Conservation (phyloP, 2,329 filamentous ascomycete species). For the Aquanectria penicillioides region DNA sequence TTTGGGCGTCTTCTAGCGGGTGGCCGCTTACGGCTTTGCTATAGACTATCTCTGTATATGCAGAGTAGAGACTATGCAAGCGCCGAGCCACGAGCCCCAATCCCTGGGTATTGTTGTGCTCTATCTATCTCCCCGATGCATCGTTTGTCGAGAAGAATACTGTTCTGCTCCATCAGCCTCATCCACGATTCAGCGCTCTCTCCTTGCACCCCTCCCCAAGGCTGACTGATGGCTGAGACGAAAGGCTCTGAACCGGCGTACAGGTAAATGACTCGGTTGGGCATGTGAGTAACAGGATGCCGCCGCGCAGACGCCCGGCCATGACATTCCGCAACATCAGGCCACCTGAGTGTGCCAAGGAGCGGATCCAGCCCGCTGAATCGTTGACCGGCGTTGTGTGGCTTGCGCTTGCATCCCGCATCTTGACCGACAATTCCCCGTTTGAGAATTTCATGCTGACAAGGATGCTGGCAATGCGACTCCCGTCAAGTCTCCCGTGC, state of each 20-base stretch:
- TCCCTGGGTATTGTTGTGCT: constrained; percentile 7
- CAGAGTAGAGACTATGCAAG: background rate
- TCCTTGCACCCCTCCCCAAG: constrained; percentile 14
- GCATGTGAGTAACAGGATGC: constrained; percentile 27
- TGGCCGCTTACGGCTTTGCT: too few relatives aligned
- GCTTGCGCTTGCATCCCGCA: constrained; percentile 35
- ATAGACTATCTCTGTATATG: too few relatives aligned
- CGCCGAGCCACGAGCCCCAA: background rate
- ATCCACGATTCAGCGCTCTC: constrained; percentile 5
- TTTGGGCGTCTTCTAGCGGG: too few relatives aligned
- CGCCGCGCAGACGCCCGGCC: constrained; percentile 24
- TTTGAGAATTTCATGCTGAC: constrained; percentile 17
- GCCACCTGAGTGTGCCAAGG: constrained; percentile 32
- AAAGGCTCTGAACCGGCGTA: constrained; percentile 5
- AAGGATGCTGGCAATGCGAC: constrained; percentile 13
- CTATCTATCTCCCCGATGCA: constrained; percentile 25
- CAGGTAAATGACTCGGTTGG: constrained; percentile 26
- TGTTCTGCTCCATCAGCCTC: constrained; percentile 23
- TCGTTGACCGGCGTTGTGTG: constrained; percentile 31
- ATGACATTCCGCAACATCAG: constrained; percentile 37
- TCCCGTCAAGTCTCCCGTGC: background rate
- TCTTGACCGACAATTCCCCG: constrained; percentile 33
- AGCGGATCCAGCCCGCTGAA: constrained; percentile 27
- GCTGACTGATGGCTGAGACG: constrained; percentile 28
- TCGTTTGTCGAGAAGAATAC: constrained; percentile 8